Percentiles rank a stretch among this genome's conserved stretches.
These are phyloP conservation scores for Trichophyton rubrum DNA, from an alignment of 2,329 filamentous ascomycete genomes.

Conservation along the genomic window DNA sequence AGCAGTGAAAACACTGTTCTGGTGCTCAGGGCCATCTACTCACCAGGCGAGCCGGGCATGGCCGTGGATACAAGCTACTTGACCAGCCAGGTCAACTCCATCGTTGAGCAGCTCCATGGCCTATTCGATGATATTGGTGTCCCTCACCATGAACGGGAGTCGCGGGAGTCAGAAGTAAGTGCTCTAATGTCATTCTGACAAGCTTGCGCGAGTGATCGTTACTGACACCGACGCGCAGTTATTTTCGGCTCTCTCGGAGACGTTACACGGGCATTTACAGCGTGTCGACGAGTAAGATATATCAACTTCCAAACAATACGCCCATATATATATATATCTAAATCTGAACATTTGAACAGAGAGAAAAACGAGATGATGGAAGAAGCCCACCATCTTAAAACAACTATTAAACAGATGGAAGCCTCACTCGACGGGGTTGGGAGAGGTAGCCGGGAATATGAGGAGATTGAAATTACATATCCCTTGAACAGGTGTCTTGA, in stretches of 20 bases:
- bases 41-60: conserved; percentile 18
- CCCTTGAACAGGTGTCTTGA: conserved; percentile 72
- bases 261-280: conserved; percentile 78
- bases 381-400: conserved; percentile 74
- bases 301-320: background rate
- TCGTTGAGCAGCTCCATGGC: conserved; percentile 83
- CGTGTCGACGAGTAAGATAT: conserved; percentile 53
- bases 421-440: conserved; percentile 66
- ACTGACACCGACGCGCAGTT: conserved; percentile 43
- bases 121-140: conserved; percentile 97
- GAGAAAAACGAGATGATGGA: conserved; percentile 89
- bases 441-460: conserved; percentile 50
- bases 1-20: background rate
- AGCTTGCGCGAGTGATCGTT: background rate
- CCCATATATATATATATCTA: background rate
- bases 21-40: background rate
- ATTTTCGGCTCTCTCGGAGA: conserved; percentile 81
- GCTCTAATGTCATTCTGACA: too few relatives aligned
- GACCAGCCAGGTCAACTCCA: conserved; percentile 87
- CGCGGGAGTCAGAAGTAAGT: conserved; percentile 73
- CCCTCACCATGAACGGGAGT: conserved; percentile 81
- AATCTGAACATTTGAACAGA: conserved; percentile 21
- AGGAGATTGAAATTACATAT: conserved; percentile 62
- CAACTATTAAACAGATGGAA: conserved; percentile 86
- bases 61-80: conserved; percentile 84